These are phyloP conservation scores for Tritrichomonas foetus DNA, from an alignment of 208 protist genomes.

Conservation along the genomic window DNA sequence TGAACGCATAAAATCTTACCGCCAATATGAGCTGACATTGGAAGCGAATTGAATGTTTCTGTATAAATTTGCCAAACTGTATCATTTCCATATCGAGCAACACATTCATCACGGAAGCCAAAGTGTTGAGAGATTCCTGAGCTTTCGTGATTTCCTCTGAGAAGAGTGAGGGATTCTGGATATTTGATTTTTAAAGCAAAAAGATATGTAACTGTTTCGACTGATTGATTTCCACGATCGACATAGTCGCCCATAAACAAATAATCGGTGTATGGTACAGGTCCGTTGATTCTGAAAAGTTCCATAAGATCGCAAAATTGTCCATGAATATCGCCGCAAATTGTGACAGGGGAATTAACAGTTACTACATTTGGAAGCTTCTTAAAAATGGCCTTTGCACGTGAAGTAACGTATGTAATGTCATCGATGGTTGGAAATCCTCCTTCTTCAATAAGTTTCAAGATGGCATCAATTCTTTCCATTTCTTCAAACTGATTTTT, in stretches of 20 bases:
- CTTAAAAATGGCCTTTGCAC: neutral
- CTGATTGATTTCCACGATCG: slow-evolving; percentile 49
- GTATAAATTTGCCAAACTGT: slow-evolving; percentile 75
- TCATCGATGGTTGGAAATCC: neutral
- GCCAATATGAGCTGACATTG: slow-evolving; percentile 64
- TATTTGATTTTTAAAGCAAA: slow-evolving; percentile 74
- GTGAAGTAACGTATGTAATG: neutral
- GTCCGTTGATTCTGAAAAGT: slow-evolving; percentile 67
- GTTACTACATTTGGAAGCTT: neutral
- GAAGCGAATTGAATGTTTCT: slow-evolving; percentile 75
- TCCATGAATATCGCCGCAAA: slow-evolving; percentile 4
- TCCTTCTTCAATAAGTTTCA: neutral
- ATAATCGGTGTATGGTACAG: slow-evolving; percentile 69
- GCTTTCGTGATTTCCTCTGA: slow-evolving; percentile 83
- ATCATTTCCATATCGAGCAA: slow-evolving; percentile 74
- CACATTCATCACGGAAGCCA: slow-evolving; percentile 78
- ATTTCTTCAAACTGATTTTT: too few relatives aligned
- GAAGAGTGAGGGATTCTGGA: slow-evolving; percentile 71
- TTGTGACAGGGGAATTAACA: slow-evolving; percentile 39
- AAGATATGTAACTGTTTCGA: slow-evolving; percentile 80
- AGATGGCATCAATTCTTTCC: neutral
- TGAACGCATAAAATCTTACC: slow-evolving; percentile 71
- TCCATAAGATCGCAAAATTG: slow-evolving; percentile 71
- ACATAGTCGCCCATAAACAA: slow-evolving; percentile 77
- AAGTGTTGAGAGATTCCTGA: slow-evolving; percentile 82